A percentile compares a stretch with the other conserved stretches of the same genome.
These are phyloP conservation scores for Pythium rishiriense DNA, from an alignment of 352 stramenopile genomes.

Conservation along the genomic window DNA sequence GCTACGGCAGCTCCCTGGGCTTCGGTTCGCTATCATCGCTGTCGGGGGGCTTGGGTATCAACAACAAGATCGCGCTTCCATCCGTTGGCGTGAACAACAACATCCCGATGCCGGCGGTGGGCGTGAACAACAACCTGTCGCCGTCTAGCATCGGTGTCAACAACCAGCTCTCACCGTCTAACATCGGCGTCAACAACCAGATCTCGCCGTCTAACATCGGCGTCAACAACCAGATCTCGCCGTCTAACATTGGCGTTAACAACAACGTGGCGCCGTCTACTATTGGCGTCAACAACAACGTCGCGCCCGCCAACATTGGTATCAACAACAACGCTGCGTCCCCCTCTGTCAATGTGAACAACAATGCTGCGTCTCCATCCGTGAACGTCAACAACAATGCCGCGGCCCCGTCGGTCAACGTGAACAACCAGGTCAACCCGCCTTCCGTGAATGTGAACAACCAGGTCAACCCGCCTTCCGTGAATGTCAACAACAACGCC, in stretches of 20 bases:
- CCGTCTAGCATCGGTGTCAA: slow-evolving; percentile 2
- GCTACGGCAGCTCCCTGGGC: neutral
- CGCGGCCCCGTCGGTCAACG: neutral
- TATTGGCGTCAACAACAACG: slow-evolving; percentile 6
- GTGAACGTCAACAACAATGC: slow-evolving; percentile 6
- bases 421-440: slow-evolving; percentile 4
- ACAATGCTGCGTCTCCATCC: slow-evolving; percentile 4
- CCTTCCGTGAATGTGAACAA: slow-evolving; percentile 11
- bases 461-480: neutral
- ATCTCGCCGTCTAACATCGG: neutral
- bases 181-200: slow-evolving; percentile 8
- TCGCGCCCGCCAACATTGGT: neutral
- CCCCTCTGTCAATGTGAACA: slow-evolving; percentile 5
- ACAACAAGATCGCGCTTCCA: neutral
- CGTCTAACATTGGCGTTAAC: slow-evolving; percentile 3
- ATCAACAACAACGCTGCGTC: slow-evolving; percentile 2
- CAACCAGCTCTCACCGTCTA: neutral
- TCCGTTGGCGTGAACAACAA: slow-evolving; percentile 15
- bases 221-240: slow-evolving; percentile 1
- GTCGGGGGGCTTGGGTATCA: slow-evolving; percentile 4
- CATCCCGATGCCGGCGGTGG: neutral
- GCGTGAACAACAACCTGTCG: slow-evolving; percentile 12
- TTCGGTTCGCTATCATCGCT: neutral
- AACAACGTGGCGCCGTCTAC: neutral
- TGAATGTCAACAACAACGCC: slow-evolving; percentile 4